Conservation (phyloP, 108 stramenopile genomes). For the Nannochloropsis salina region DNA sequence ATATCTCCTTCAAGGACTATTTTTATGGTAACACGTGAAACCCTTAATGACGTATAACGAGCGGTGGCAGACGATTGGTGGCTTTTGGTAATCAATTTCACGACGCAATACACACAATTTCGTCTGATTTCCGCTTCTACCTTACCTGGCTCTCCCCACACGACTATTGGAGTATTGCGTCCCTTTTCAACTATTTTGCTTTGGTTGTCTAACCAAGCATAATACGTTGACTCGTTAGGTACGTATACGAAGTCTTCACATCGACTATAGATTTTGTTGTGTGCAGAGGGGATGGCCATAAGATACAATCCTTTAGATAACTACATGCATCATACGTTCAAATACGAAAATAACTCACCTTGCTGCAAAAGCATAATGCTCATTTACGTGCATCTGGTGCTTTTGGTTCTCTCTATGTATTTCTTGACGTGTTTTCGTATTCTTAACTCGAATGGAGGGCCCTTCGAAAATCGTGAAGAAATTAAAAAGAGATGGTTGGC, state of each 20-base stretch:
- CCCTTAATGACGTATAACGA: background rate
- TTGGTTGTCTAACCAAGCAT: constrained; percentile 43
- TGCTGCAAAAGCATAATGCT: constrained; percentile 59
- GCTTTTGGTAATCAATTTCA: background rate
- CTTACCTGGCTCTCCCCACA: constrained; percentile 26
- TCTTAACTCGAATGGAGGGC: too few species aligned
- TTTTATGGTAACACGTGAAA: background rate
- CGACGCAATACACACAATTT: background rate
- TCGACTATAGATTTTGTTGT: constrained; percentile 25
- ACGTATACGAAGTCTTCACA: constrained; percentile 53
- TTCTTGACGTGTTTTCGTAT: too few species aligned
- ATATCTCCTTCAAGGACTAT: constrained; percentile 28
- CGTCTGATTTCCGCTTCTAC: background rate
- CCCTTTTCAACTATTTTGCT: constrained; percentile 51
- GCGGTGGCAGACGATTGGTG: background rate
- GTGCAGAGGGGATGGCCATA: constrained; percentile 6
- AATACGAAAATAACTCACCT: constrained; percentile 14
- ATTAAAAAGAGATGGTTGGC: too few species aligned
- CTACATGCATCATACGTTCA: background rate
- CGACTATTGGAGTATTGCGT: constrained; percentile 55
- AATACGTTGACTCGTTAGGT: constrained; percentile 39
- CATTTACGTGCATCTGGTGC: constrained; percentile 23
- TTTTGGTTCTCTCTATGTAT: too few species aligned
- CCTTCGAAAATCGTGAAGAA: too few species aligned
- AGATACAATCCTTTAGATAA: background rate